These are phyloP conservation scores for Aspergillus haitiensis DNA, from an alignment of 495 filamentous ascomycete species.

Conservation along the genomic window DNA sequence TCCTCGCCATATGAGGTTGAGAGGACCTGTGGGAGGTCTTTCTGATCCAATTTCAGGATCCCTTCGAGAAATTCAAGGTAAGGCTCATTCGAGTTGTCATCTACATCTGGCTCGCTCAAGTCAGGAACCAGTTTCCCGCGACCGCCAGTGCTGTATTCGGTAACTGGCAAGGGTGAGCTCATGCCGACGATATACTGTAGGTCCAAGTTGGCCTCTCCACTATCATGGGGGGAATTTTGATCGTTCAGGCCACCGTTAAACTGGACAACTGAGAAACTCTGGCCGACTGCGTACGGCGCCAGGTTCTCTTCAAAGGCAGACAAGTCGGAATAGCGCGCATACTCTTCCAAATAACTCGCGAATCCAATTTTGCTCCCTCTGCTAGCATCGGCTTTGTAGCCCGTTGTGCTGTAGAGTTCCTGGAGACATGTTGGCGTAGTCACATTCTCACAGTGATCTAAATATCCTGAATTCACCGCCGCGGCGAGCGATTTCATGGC, in stretches of 20 bases:
- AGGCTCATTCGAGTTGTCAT: conserved; percentile 68
- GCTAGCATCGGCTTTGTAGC: conserved; percentile 43
- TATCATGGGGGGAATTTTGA: conserved; percentile 47
- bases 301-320: conserved; percentile 53
- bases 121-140: conserved; percentile 63
- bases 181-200: conserved; percentile 67
- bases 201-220: conserved; percentile 75
- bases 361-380: conserved; percentile 58
- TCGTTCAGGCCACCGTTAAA: conserved; percentile 59
- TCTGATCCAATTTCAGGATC: conserved; percentile 48
- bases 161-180: conserved; percentile 58
- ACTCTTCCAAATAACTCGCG: conserved; percentile 68
- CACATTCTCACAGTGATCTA: conserved; percentile 39
- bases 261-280: conserved; percentile 64
- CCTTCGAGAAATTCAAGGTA: conserved; percentile 71
- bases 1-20: conserved; percentile 82
- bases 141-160: conserved; percentile 67
- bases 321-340: conserved; percentile 62
- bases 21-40: conserved; percentile 69
- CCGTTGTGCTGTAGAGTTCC: conserved; percentile 59
- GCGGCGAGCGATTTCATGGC: conserved; percentile 27
- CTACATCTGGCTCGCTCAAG: conserved; percentile 52
- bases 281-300: conserved; percentile 51
- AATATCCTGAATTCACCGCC: conserved; percentile 22
- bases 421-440: conserved; percentile 63